Evolutionary conservation across 495 filamentous ascomycete genomes (phyloP).

Genomic region (Penicillium simplicissimum): DNA sequence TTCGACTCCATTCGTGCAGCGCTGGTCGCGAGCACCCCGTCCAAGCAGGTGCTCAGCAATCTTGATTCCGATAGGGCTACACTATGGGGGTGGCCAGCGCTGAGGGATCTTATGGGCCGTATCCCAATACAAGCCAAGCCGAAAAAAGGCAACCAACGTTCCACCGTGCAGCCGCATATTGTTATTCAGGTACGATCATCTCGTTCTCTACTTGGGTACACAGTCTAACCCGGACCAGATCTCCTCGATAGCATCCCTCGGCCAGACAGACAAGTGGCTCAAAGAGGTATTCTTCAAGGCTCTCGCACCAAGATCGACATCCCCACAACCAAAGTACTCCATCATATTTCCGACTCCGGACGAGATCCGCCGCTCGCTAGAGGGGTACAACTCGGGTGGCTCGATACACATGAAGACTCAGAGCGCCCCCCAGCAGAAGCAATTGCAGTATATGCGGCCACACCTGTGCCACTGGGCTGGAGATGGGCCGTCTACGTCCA

Average conservation of each 20-base stretch:
- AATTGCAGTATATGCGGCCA: slow-evolving; percentile 71
- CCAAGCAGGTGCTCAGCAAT: slow-evolving; percentile 51
- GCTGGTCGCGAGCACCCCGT: slow-evolving; percentile 75
- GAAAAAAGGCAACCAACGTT: neutral
- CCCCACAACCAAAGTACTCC: slow-evolving; percentile 43
- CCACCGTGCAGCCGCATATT: slow-evolving; percentile 52
- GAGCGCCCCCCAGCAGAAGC: slow-evolving; percentile 66
- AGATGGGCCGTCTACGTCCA: slow-evolving; percentile 23
- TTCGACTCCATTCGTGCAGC: slow-evolving; percentile 71
- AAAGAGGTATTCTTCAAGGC: slow-evolving; percentile 63
- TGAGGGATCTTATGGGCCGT: slow-evolving; percentile 59
- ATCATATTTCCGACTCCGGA: slow-evolving; percentile 80
- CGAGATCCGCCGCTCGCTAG: slow-evolving; percentile 75
- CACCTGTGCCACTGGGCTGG: slow-evolving; percentile 72
- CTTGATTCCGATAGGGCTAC: slow-evolving; percentile 46
- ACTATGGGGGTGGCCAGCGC: slow-evolving; percentile 72
- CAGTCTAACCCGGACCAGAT: slow-evolving; percentile 35
- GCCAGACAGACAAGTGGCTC: slow-evolving; percentile 74
- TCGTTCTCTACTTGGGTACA: neutral
- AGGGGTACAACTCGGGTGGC: slow-evolving; percentile 74
- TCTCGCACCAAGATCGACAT: slow-evolving; percentile 35
- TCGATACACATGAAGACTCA: slow-evolving; percentile 83
- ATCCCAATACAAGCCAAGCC: slow-evolving; percentile 38
- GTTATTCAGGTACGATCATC: slow-evolving; percentile 56
- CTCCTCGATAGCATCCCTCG: slow-evolving; percentile 82